A percentile compares a stretch with the other conserved stretches of the same genome.
Evolutionary conservation across 192 early-diverging fungal genomes (phyloP).

Genomic region (Backusella parvicylindrica): DNA sequence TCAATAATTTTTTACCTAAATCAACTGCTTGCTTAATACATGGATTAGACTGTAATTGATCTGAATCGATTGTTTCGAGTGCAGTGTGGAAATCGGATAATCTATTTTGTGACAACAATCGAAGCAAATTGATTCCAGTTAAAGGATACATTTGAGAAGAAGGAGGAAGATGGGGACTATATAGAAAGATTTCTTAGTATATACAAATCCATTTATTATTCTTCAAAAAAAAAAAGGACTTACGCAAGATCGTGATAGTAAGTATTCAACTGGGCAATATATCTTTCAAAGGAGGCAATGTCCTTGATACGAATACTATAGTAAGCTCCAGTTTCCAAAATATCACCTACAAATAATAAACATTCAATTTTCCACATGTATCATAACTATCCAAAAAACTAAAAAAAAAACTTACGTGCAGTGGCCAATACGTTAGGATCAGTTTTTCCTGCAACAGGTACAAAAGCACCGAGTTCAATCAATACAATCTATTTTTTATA

Average conservation of each 20-base stretch:
- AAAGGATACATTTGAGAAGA: conserved; percentile 86
- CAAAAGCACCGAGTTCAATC: conserved; percentile 44
- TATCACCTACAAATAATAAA: conserved; percentile 57
- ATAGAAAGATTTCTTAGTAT: neutral
- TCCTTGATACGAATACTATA: conserved; percentile 84
- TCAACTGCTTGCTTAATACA: conserved; percentile 91
- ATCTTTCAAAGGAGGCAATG: conserved; percentile 93
- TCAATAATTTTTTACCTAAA: conserved; percentile 44
- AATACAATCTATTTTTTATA: conserved; percentile 46
- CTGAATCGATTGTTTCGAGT: conserved; percentile 84
- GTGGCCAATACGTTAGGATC: conserved; percentile 45
- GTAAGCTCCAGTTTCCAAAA: conserved; percentile 88
- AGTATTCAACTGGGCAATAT: conserved; percentile 86
- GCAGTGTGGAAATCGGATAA: conserved; percentile 99
- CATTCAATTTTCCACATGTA: neutral
- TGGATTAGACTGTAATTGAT: conserved; percentile 73
- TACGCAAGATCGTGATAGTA: conserved; percentile 85
- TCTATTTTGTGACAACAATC: conserved; percentile 89
- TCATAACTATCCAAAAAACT: neutral
- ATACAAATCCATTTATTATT: too few species aligned
- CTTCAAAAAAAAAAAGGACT: too few species aligned
- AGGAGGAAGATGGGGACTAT: conserved; percentile 52
- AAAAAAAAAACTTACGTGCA: conserved; percentile 43
- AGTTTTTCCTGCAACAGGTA: conserved; percentile 37
- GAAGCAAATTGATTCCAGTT: conserved; percentile 89